These are phyloP conservation scores for Aspergillus sp. DNA, from an alignment of 2,329 filamentous ascomycete genomes.

Conservation along the genomic window DNA sequence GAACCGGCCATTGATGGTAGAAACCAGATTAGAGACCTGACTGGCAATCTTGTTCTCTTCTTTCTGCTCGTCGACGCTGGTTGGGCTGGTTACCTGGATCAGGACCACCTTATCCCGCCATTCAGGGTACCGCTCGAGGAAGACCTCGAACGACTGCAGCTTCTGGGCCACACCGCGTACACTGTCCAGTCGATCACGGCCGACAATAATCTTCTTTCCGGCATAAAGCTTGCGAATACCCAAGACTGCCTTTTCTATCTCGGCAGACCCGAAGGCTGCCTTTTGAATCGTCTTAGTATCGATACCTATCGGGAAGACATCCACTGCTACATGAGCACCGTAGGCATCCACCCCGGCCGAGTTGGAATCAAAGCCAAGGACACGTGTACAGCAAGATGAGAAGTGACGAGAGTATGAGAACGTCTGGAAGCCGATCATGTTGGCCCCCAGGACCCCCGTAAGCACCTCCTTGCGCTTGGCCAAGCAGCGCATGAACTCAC, in stretches of 20 bases:
- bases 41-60: constrained; percentile 82
- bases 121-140: constrained; percentile 85
- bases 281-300: constrained; percentile 78
- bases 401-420: constrained; percentile 96
- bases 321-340: constrained; percentile 83
- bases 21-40: constrained; percentile 86
- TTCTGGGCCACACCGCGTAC: constrained; percentile 95
- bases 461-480: constrained; percentile 86
- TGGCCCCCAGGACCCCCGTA: constrained; percentile 84
- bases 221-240: constrained; percentile 75
- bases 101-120: constrained; percentile 91
- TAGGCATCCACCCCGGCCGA: constrained; percentile 84
- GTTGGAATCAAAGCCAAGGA: constrained; percentile 87
- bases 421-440: constrained; percentile 93
- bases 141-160: constrained; percentile 88
- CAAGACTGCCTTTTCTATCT: constrained; percentile 70
- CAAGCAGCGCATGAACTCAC: constrained; percentile 89
- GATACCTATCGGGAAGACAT: constrained; percentile 93
- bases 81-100: constrained; percentile 92
- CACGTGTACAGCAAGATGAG: constrained; percentile 86
- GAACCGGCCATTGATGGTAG: constrained; percentile 86
- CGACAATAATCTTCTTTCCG: constrained; percentile 94
- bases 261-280: constrained; percentile 69
- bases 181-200: constrained; percentile 88
- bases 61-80: constrained; percentile 74